Evolutionary conservation across 805 yeast species (phyloP).

Genomic region (Metschnikowia gelsemii): DNA sequence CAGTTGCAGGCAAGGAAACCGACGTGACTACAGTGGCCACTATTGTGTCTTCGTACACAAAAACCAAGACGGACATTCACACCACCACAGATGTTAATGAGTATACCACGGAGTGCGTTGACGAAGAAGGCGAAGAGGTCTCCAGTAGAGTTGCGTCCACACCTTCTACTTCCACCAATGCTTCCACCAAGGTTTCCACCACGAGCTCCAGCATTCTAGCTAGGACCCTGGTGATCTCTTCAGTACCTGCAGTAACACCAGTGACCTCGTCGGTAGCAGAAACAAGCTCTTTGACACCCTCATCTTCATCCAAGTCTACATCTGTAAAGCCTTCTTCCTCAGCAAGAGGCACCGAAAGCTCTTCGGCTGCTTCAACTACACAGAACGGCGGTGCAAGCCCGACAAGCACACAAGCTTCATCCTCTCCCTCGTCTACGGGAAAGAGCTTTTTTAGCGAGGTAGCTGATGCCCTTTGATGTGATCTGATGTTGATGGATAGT

Average conservation of each 20-base stretch:
- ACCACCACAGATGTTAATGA: slow-evolving; percentile 12
- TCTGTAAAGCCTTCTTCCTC: not conserved
- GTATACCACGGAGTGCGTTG: slow-evolving; percentile 17
- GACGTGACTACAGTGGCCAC: slow-evolving; percentile 13
- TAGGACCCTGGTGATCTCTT: too few relatives aligned
- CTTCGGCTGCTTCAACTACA: not conserved
- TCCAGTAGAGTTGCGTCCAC: not conserved
- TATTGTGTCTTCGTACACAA: slow-evolving; percentile 14
- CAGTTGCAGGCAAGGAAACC: slow-evolving; percentile 15
- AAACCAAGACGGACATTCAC: slow-evolving; percentile 3
- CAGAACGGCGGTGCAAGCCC: not conserved
- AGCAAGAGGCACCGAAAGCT: not conserved
- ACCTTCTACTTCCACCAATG: not conserved
- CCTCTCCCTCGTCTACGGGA: slow-evolving; percentile 7
- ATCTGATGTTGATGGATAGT: too few relatives aligned
- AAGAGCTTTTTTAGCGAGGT: slow-evolving; percentile 3
- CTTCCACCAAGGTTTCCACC: not conserved
- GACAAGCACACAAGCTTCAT: not conserved
- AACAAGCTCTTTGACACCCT: not conserved
- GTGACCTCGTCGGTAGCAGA: too few relatives aligned
- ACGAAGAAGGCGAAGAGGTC: slow-evolving; percentile 16
- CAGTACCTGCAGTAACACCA: too few relatives aligned
- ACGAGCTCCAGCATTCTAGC: not conserved
- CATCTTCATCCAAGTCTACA: not conserved
- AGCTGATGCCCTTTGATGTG: not conserved